Base-by-base conservation (phyloP, 176 grass and related monocot species). In the Dactylis glomerata region DNA sequence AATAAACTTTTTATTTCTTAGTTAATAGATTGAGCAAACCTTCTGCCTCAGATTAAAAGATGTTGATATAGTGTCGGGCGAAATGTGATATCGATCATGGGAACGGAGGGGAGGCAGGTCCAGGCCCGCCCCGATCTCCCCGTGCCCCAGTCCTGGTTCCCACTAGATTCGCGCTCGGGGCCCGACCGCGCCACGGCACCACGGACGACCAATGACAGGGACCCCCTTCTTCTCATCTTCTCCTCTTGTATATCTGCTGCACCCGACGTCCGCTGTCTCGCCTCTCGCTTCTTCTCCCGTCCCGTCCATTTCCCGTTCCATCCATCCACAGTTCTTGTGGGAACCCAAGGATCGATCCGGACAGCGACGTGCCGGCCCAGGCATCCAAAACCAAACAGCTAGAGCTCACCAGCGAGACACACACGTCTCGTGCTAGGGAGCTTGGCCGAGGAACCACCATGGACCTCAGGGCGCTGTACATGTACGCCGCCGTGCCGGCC, bases 321-420 rank as follows among this genome's bases (percentile, higher is more conserved):
- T 86, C 79, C 40, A 61, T 78, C 79, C 64, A 90, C 84, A 83
- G 84, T 90, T 89, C 19, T 5, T 47, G 73, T 86, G 88, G 88
- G 79, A 83, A 54, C 79, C 88, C 83, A 57, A 71, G 84, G 84
- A 90, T 90, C 84, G 10, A 19, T 73, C 64, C 13, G 14, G 84
- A 90, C 55, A 44, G 24, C 3, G 83, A 90, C 78, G 26, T 55
- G 51, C 31, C 78, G 27, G 3, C 67, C 81, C 17, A 41, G 81
- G 44, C 79, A 8, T 10, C 81, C 31, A 72, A 64, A 50, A 10
- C 54, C 24, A 36, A 73, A 16, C 73, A 20, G 74, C 70, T 45
- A 12, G 67, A 40, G 68, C 68, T 5, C n/a, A n/a, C 19, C 22
- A 55, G 51, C 5, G 37, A 37, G 3, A 5, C 34, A 8, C 23